Percentiles rank a stretch among this genome's conserved stretches.
These are phyloP conservation scores for Nannizziopsis barbatae DNA, from an alignment of 2,329 filamentous ascomycete genomes.

Conservation along the genomic window DNA sequence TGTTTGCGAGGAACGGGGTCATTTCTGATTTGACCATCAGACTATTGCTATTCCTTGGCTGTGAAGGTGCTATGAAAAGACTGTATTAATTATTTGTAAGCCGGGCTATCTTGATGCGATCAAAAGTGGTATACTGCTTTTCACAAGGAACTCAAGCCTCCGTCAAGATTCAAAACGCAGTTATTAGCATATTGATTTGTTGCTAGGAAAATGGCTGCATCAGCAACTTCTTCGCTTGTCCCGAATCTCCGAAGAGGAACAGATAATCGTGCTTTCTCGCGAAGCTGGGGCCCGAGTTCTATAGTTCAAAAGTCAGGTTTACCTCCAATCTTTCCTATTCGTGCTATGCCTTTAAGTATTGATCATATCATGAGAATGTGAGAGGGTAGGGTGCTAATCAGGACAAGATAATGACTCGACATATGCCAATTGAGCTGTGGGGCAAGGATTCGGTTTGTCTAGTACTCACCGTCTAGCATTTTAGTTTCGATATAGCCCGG, in stretches of 20 bases:
- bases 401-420: too few species aligned
- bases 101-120: too few species aligned
- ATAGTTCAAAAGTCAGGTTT: conserved; percentile 4
- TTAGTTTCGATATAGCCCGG: conserved; percentile 73
- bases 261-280: conserved; percentile 26
- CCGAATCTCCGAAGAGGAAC: conserved; percentile 62
- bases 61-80: too few species aligned
- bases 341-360: background rate
- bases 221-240: conserved; percentile 59
- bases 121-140: too few species aligned
- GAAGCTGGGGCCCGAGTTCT: conserved; percentile 35
- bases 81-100: too few species aligned
- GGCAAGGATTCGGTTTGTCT: background rate
- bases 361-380: background rate
- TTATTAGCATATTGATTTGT: conserved; percentile 76
- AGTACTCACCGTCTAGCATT: conserved; percentile 63
- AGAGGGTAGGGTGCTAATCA: too few species aligned
- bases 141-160: conserved; percentile 61
- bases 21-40: background rate
- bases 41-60: too few species aligned
- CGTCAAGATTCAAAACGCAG: conserved; percentile 74
- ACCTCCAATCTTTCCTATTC: background rate
- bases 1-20: too few species aligned
- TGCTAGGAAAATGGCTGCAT: conserved; percentile 67
- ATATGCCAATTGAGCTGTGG: too few species aligned